Conservation (phyloP, 768 basidiomycete genomes). For the Hemileccinum impolitum region DNA sequence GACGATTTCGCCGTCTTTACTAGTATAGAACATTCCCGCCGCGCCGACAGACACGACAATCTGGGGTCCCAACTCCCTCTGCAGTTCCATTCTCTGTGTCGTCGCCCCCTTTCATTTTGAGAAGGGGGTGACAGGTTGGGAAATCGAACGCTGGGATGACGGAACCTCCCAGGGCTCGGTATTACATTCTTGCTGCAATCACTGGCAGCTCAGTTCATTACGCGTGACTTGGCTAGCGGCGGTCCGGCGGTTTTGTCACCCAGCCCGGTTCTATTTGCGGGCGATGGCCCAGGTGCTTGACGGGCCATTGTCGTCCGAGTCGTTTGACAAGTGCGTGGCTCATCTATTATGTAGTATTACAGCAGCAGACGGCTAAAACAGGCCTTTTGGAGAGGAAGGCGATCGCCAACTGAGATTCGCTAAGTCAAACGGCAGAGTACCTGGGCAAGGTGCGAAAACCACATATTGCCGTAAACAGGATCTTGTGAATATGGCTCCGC, state of each 20-base stretch:
- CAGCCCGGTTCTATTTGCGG: slow-evolving; percentile 15
- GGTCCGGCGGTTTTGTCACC: slow-evolving; percentile 17
- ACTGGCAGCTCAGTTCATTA: slow-evolving; percentile 19
- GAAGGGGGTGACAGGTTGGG: not conserved
- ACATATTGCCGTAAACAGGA: slow-evolving; percentile 23
- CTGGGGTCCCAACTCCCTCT: slow-evolving; percentile 14
- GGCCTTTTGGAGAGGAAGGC: slow-evolving; percentile 2
- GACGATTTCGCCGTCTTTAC: slow-evolving; percentile 8
- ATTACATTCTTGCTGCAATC: slow-evolving; percentile 4
- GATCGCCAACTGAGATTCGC: slow-evolving; percentile 26
- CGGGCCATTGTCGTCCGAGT: slow-evolving; percentile 3
- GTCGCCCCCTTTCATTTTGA: slow-evolving; percentile 3
- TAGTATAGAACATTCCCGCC: not conserved
- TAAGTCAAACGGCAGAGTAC: slow-evolving; percentile 7
- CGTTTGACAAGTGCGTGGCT: not conserved
- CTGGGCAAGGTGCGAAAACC: slow-evolving; percentile 17
- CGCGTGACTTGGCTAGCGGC: slow-evolving; percentile 15
- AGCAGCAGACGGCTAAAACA: not conserved
- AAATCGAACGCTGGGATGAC: not conserved
- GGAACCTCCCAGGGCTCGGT: not conserved
- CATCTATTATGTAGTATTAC: slow-evolving; percentile 16
- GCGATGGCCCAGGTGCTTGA: slow-evolving; percentile 9
- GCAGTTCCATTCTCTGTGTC: slow-evolving; percentile 19
- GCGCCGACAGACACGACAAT: slow-evolving; percentile 9
- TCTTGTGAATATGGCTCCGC: not conserved